phyloP scores from a whole-genome alignment of 768 basidiomycete species.

The Naganishia vishniacii region DNA sequence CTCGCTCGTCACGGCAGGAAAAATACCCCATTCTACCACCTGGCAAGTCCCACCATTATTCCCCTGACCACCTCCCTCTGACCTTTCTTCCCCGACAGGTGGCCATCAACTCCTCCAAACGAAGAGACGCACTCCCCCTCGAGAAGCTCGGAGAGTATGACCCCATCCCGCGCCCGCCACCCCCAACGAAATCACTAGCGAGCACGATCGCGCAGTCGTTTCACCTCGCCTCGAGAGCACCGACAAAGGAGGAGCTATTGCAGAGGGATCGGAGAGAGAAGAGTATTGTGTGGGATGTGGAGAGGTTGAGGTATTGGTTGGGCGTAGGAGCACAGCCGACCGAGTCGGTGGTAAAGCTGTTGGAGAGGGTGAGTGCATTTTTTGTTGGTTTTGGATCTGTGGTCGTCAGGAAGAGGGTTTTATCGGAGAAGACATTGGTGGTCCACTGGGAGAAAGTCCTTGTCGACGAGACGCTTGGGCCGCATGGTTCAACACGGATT shows the following conservation, averaged over 20 bases:
- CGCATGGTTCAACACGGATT: too few species aligned
- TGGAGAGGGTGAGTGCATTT: slow-evolving; percentile 63
- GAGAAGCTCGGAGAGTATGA: slow-evolving; percentile 82
- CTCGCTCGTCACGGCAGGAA: slow-evolving; percentile 73
- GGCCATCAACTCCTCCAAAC: slow-evolving; percentile 65
- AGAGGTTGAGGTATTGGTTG: slow-evolving; percentile 85
- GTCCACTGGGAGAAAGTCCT: too few species aligned
- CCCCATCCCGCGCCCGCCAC: slow-evolving; percentile 53
- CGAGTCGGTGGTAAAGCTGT: slow-evolving; percentile 65
- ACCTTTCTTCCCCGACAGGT: slow-evolving; percentile 43
- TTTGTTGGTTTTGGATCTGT: background rate
- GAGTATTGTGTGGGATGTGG: slow-evolving; percentile 80
- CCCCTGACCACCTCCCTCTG: background rate
- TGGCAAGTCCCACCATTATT: slow-evolving; percentile 50
- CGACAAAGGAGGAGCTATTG: background rate
- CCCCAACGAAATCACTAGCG: slow-evolving; percentile 21
- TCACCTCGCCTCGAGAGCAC: slow-evolving; percentile 13
- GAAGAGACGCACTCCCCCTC: slow-evolving; percentile 76
- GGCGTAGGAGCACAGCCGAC: slow-evolving; percentile 76
- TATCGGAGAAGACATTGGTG: too few species aligned
- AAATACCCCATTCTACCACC: slow-evolving; percentile 70
- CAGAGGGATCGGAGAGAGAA: slow-evolving; percentile 51
- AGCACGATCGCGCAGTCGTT: slow-evolving; percentile 36
- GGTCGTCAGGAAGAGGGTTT: background rate
- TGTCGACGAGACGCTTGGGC: too few species aligned